These are phyloP conservation scores for Spergularia azorica DNA, from an alignment of 179 eudicot species.

Conservation along the genomic window DNA sequence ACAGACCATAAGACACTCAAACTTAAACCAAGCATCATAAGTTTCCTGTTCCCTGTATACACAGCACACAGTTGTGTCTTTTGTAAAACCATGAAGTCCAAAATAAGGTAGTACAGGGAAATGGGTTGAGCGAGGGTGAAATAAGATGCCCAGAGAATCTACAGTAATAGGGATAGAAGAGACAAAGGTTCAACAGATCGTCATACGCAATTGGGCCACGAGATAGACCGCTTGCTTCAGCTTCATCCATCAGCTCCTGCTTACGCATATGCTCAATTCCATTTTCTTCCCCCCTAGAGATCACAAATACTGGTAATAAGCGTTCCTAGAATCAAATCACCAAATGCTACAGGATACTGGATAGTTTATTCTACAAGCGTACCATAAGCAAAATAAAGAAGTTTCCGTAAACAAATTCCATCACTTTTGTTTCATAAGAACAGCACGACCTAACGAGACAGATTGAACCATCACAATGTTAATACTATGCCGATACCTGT, in stretches of 20 bases:
- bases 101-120: too few species aligned
- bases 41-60: neutral
- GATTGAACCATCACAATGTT: neutral
- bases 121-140: neutral
- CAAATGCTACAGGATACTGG: neutral
- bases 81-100: neutral
- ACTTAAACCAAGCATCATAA: neutral
- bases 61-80: neutral
- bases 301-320: slow-evolving; percentile 14
- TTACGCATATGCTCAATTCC: slow-evolving; percentile 73
- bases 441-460: neutral
- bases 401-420: neutral
- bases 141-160: slow-evolving; percentile 3
- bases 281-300: slow-evolving; percentile 48
- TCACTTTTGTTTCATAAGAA: neutral
- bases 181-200: slow-evolving; percentile 13
- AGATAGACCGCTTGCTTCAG: slow-evolving; percentile 98
- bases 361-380: neutral
- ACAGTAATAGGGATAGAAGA: neutral
- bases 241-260: slow-evolving; percentile 88
- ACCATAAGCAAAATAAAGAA: neutral
- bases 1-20: slow-evolving; percentile 5
- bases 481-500: slow-evolving; percentile 49
- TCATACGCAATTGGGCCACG: too few species aligned
- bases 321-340: neutral